Evolutionary conservation across 208 protist species (phyloP).

Genomic region (Trypanosoma vivax): DNA sequence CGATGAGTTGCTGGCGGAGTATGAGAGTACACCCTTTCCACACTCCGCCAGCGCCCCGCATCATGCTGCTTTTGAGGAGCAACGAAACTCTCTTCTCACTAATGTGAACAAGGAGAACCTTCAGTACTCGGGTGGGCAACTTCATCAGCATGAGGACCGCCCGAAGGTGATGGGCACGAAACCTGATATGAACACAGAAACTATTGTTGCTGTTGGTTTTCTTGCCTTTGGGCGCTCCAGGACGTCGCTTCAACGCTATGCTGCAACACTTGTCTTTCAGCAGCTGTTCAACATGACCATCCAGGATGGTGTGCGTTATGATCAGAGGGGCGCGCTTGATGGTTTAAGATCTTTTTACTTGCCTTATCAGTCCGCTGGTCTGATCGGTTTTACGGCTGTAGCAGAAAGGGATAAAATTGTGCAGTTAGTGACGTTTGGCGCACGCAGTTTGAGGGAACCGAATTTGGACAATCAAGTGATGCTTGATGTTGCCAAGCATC

Average conservation of each 20-base stretch:
- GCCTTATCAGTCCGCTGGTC: slow-evolving; percentile 70
- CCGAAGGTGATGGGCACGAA: slow-evolving; percentile 81
- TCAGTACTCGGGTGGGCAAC: slow-evolving; percentile 78
- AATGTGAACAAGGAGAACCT: slow-evolving; percentile 37
- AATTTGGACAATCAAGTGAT: slow-evolving; percentile 29
- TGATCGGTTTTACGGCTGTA: slow-evolving; percentile 70
- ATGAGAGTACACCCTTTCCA: slow-evolving; percentile 77
- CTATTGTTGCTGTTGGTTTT: slow-evolving; percentile 80
- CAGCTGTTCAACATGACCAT: slow-evolving; percentile 58
- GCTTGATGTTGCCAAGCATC: slow-evolving; percentile 52
- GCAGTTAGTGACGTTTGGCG: slow-evolving; percentile 54
- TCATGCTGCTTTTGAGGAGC: slow-evolving; percentile 34
- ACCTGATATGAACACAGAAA: slow-evolving; percentile 80
- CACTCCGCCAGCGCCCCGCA: slow-evolving; percentile 62
- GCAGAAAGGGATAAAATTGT: slow-evolving; percentile 45
- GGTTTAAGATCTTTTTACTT: slow-evolving; percentile 75
- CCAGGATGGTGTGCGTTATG: slow-evolving; percentile 44
- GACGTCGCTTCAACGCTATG: slow-evolving; percentile 53
- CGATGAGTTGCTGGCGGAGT: slow-evolving; percentile 73
- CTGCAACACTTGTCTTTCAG: slow-evolving; percentile 62
- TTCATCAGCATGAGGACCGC: slow-evolving; percentile 79
- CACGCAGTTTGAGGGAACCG: slow-evolving; percentile 34
- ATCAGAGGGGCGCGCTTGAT: slow-evolving; percentile 28
- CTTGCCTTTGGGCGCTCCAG: slow-evolving; percentile 53
- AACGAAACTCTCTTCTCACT: slow-evolving; percentile 13